Percentiles rank a stretch among this genome's conserved stretches.
phyloP scores from a whole-genome alignment of 2,329 filamentous ascomycete genomes.

The Penicillium sp. region DNA sequence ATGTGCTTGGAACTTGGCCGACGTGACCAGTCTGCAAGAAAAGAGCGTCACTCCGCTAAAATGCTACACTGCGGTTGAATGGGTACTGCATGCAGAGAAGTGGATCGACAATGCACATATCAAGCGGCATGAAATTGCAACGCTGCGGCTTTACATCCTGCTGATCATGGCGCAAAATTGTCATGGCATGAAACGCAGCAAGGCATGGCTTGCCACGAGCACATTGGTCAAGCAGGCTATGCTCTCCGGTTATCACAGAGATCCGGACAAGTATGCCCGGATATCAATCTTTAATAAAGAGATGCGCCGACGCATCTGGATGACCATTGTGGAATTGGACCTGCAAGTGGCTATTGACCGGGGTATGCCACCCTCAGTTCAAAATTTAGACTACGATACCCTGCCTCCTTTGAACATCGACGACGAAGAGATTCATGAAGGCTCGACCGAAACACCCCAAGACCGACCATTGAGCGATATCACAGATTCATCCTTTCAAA shows the following conservation, averaged over 20 bases:
- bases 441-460: slow-evolving; percentile 32
- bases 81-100: slow-evolving; percentile 86
- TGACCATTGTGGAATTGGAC: slow-evolving; percentile 59
- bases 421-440: slow-evolving; percentile 51
- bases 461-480: slow-evolving; percentile 32
- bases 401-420: slow-evolving; percentile 53
- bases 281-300: slow-evolving; percentile 45
- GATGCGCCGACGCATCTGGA: slow-evolving; percentile 58
- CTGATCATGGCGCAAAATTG: slow-evolving; percentile 53
- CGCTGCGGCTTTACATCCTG: slow-evolving; percentile 56
- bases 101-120: slow-evolving; percentile 77
- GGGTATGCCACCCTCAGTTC: slow-evolving; percentile 54
- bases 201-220: slow-evolving; percentile 55
- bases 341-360: slow-evolving; percentile 57
- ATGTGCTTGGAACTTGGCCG: slow-evolving; percentile 41
- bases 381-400: slow-evolving; percentile 50
- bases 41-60: slow-evolving; percentile 31
- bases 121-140: slow-evolving; percentile 54
- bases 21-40: slow-evolving; percentile 29
- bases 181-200: slow-evolving; percentile 56
- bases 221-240: slow-evolving; percentile 56
- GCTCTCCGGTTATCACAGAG: slow-evolving; percentile 54
- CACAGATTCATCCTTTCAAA: slow-evolving; percentile 42
- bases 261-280: slow-evolving; percentile 34
- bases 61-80: slow-evolving; percentile 55